These are phyloP conservation scores for Emergomyces africanus DNA, from an alignment of 2,329 filamentous ascomycete genomes.

Conservation along the genomic window DNA sequence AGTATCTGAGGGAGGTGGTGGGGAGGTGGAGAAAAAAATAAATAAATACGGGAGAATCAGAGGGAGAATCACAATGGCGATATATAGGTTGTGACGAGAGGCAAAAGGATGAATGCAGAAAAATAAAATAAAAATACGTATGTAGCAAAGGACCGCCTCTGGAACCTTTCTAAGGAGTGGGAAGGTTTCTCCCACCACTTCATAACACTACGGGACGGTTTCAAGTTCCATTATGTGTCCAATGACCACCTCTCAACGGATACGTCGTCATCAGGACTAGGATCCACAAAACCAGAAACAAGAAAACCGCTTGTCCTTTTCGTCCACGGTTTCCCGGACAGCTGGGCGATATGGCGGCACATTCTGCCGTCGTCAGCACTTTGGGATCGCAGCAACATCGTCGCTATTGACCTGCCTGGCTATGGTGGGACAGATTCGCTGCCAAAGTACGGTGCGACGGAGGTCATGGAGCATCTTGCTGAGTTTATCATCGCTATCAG, in stretches of 20 bases:
- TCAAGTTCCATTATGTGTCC: slow-evolving; percentile 44
- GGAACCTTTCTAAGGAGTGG: slow-evolving; percentile 39
- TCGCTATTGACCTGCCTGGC: slow-evolving; percentile 46
- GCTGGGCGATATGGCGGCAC: slow-evolving; percentile 42
- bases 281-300: background rate
- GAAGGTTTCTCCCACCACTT: slow-evolving; percentile 40
- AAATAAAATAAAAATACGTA: too few species aligned
- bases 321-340: slow-evolving; percentile 49
- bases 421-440: slow-evolving; percentile 46
- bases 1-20: background rate
- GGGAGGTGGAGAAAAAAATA: too few species aligned
- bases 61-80: background rate
- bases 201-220: slow-evolving; percentile 35
- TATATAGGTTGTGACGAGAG: background rate
- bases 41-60: background rate
- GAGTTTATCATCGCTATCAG: slow-evolving; percentile 42
- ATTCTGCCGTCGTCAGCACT: slow-evolving; percentile 31
- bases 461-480: slow-evolving; percentile 40
- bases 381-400: slow-evolving; percentile 30
- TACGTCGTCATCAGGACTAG: slow-evolving; percentile 6
- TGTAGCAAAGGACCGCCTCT: slow-evolving; percentile 40
- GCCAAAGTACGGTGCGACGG: slow-evolving; percentile 36
- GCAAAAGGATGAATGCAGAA: background rate
- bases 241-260: slow-evolving; percentile 20
- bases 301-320: slow-evolving; percentile 38